These are phyloP conservation scores for Pisolithus albus DNA, from an alignment of 768 basidiomycete species.

Conservation along the genomic window DNA sequence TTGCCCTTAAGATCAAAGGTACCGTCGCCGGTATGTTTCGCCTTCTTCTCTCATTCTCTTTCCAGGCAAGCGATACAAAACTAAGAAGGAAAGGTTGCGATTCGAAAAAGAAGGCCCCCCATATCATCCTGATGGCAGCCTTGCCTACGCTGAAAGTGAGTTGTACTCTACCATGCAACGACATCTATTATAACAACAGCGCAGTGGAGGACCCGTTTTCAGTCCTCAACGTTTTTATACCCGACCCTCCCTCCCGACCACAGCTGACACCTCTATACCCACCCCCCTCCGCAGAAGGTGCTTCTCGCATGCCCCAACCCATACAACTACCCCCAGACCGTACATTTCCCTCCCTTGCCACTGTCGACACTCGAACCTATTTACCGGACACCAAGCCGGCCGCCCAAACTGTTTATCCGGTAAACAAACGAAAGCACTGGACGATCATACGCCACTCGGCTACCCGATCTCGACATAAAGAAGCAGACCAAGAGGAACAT, in stretches of 20 bases:
- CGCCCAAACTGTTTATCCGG: slow-evolving; percentile 3
- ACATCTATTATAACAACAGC: slow-evolving; percentile 2
- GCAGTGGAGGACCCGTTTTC: slow-evolving; percentile 80
- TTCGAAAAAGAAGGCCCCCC: slow-evolving; percentile 75
- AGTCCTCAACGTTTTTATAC: slow-evolving; percentile 54
- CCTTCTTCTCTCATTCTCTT: not conserved
- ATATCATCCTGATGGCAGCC: slow-evolving; percentile 64
- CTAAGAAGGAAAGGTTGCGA: slow-evolving; percentile 75
- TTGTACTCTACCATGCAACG: not conserved
- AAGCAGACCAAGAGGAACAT: slow-evolving; percentile 41
- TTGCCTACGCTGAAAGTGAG: slow-evolving; percentile 67
- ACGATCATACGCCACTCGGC: slow-evolving; percentile 46
- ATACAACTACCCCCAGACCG: slow-evolving; percentile 21
- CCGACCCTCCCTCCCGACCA: slow-evolving; percentile 51
- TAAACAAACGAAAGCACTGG: slow-evolving; percentile 51
- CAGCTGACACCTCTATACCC: slow-evolving; percentile 53
- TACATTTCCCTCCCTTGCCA: slow-evolving; percentile 12
- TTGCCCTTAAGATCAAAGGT: slow-evolving; percentile 74
- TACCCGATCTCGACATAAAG: slow-evolving; percentile 41
- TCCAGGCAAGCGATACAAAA: slow-evolving; percentile 68
- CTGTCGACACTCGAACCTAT: slow-evolving; percentile 3
- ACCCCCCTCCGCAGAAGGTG: slow-evolving; percentile 15
- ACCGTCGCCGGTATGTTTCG: not conserved
- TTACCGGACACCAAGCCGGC: not conserved
- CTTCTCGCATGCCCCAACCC: slow-evolving; percentile 15